These are phyloP conservation scores for Xylariaceae sp. DNA, from an alignment of 2,329 filamentous ascomycete genomes.

Conservation along the genomic window DNA sequence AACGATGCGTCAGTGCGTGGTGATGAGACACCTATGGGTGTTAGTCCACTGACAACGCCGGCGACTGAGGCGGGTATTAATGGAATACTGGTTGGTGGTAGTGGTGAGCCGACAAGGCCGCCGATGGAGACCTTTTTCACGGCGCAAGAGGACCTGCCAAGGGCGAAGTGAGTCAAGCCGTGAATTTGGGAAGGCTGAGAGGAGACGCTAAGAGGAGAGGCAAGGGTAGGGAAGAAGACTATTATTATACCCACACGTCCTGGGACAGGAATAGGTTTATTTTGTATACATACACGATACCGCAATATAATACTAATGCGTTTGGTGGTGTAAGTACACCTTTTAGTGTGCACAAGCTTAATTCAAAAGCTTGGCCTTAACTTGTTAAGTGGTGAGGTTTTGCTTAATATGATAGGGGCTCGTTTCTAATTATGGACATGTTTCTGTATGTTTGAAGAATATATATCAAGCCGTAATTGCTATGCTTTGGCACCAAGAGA, in stretches of 20 bases:
- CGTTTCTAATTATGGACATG: no score
- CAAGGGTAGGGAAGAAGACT: neutral
- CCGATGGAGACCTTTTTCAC: slow-evolving; percentile 55
- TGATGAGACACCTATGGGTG: slow-evolving; percentile 8
- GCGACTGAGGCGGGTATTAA: neutral
- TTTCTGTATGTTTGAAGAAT: no score
- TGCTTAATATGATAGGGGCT: no score
- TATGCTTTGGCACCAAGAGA: no score
- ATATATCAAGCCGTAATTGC: no score
- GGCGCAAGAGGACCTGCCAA: slow-evolving; percentile 45
- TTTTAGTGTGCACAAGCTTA: no score
- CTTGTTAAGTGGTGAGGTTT: no score
- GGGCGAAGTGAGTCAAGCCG: slow-evolving; percentile 1
- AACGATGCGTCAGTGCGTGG: neutral
- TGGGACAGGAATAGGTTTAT: slow-evolving; percentile 8
- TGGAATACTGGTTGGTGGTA: slow-evolving; percentile 9
- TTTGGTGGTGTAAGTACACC: no score
- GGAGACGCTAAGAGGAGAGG: neutral
- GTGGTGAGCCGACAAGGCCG: slow-evolving; percentile 17
- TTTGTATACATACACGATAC: slow-evolving; percentile 14
- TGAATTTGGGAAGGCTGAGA: neutral
- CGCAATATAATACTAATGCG: neutral
- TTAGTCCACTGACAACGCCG: slow-evolving; percentile 15
- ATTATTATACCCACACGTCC: slow-evolving; percentile 10
- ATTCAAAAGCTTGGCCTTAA: no score